Evolutionary conservation across 176 grass and related monocot species (phyloP).

Genomic region (Lolium rigidum): DNA sequence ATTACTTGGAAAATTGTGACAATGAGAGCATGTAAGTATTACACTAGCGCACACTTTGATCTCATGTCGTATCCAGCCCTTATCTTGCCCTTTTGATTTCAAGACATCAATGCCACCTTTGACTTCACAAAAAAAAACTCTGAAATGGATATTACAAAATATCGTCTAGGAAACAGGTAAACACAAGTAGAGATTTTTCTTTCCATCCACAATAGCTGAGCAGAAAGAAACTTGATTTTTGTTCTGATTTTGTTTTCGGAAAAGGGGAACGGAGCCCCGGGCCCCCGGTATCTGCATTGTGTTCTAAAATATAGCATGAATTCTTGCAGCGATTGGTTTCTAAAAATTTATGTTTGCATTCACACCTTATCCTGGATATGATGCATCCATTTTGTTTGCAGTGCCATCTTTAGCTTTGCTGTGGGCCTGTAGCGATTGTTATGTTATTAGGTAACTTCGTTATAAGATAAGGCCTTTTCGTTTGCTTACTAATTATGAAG

Average conservation of each 20-base stretch:
- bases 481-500: background rate
- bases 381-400: no score
- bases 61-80: background rate
- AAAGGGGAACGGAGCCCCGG: no score
- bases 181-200: background rate
- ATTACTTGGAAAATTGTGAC: constrained; percentile 41
- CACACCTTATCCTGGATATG: no score
- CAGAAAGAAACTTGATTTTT: background rate
- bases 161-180: background rate
- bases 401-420: background rate
- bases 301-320: background rate
- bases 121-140: background rate
- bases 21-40: constrained; percentile 65
- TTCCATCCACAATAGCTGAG: background rate
- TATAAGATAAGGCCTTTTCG: constrained; percentile 18
- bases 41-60: constrained; percentile 8
- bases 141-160: background rate
- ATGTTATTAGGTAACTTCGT: background rate
- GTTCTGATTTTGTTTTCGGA: background rate
- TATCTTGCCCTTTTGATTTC: constrained; percentile 13
- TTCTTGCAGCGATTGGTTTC: background rate
- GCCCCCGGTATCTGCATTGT: no score
- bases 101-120: background rate
- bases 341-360: background rate
- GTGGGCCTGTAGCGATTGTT: background rate